Conservation (phyloP, 352 stramenopile genomes). For the Globisporangium cederbergense region DNA sequence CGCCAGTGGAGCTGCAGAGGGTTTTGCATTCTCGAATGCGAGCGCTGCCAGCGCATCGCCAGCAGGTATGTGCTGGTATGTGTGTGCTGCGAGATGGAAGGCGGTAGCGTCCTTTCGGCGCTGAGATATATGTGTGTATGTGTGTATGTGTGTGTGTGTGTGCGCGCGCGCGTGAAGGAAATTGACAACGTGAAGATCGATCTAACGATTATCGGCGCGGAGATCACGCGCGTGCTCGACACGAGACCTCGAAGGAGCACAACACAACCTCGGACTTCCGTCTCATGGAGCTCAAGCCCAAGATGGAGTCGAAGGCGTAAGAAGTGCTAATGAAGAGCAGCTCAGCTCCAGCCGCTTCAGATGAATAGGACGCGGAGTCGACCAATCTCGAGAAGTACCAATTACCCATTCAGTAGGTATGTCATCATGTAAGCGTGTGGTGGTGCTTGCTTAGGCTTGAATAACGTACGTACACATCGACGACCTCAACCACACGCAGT, state of each 20-base stretch:
- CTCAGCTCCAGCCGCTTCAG: not conserved
- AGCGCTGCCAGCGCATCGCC: not conserved
- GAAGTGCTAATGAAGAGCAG: not conserved
- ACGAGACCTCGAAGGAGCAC: constrained; percentile 79
- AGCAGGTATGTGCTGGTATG: not conserved
- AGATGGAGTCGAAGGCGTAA: constrained; percentile 53
- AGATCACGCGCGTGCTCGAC: constrained; percentile 66
- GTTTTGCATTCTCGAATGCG: not conserved
- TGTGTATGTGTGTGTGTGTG: no score
- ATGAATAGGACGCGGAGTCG: not conserved
- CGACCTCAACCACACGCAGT: no score
- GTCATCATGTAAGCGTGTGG: no score
- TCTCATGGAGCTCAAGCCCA: constrained; percentile 84
- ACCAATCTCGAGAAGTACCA: no score
- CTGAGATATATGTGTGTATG: no score
- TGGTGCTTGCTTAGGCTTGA: no score
- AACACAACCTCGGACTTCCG: constrained; percentile 69
- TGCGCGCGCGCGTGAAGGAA: constrained; percentile 1
- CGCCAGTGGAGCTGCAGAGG: not conserved
- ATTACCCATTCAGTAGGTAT: no score
- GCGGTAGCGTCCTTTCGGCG: no score
- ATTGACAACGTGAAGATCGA: constrained; percentile 40
- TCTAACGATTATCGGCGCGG: constrained; percentile 47
- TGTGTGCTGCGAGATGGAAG: not conserved
- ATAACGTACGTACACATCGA: no score